Evolutionary conservation across 169 alveolate genomes (phyloP), one percentile per base, ranked within the genome.

Genomic region (Plasmodium malariae): DNA sequence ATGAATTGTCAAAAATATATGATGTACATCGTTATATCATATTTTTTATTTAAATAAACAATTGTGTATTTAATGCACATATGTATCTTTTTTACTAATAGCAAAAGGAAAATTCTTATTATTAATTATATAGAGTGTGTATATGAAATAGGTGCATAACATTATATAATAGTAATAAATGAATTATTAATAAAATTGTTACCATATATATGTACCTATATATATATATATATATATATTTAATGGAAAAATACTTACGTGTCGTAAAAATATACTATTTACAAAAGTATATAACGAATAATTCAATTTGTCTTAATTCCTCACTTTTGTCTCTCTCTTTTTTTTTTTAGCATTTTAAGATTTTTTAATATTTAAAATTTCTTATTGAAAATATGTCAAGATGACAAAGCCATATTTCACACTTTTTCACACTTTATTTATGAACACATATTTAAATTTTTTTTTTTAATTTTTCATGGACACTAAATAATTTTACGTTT

Each of bases 1-100:
- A n/a, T n/a, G n/a, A 45, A 71, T 24, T 71, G 69, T 71, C 85
- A 71, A 49, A 71, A 71, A 45, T 45, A 45, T 12, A 49, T 30
- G 45, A 9, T 21, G 45, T 71, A 24, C 85, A 1, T 45, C 4
- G 63, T 71, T 5, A 71, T 55, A 48, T 71, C 14, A 0, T 32
- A 14, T 26, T 67, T 67, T 67, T 71, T 55, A 70, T 45, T 28
- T 70, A 19, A 0, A 9, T 1, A 48, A 24, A 19, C 67, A n/a
- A 7, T 24, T 45, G n/a, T 48, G 30, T 68, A 49, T 69, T 69
- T 17, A 4, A 30, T 69, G 14, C 24, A 21, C 32, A 3, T 37
- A 54, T 69, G 36, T 69, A 32, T 43, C 28, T 43, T 69, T 34
- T 34, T 3, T n/a, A 69, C 1, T 32, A 69, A 17, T 54, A 40